phyloP scores from a whole-genome alignment of 2,329 filamentous ascomycete genomes.

The Fusarium domesticum region DNA sequence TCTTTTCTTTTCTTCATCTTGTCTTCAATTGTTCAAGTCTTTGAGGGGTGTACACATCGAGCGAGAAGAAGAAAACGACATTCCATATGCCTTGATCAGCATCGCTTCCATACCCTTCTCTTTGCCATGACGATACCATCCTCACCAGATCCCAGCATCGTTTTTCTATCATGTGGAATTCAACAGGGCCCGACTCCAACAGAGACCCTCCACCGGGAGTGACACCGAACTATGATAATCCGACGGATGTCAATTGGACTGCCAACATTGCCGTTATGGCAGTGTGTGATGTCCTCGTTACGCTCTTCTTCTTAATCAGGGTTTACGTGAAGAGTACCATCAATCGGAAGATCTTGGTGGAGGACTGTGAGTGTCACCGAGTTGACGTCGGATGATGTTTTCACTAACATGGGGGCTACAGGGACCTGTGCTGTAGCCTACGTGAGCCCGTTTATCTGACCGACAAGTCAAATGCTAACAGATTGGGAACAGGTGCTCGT shows the following conservation, averaged over 20 bases:
- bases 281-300: conserved; percentile 11
- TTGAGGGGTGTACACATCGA: no score
- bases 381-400: background rate
- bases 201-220: conserved; percentile 20
- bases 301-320: conserved; percentile 12
- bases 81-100: background rate
- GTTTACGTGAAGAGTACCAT: conserved; percentile 19
- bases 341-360: conserved; percentile 7
- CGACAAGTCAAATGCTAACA: background rate
- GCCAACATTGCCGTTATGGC: conserved; percentile 14
- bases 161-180: conserved; percentile 21
- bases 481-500: conserved; percentile 11
- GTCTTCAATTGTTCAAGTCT: background rate
- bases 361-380: conserved; percentile 17
- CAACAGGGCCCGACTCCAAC: conserved; percentile 25
- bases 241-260: conserved; percentile 21
- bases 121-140: conserved; percentile 5
- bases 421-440: conserved; percentile 20
- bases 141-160: background rate
- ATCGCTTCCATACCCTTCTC: background rate
- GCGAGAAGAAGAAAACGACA: background rate
- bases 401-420: conserved; percentile 8
- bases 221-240: conserved; percentile 14
- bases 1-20: background rate
- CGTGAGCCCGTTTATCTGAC: conserved; percentile 2